Base-by-base conservation (phyloP, 768 basidiomycete genomes). In the Nidularia sp. region DNA sequence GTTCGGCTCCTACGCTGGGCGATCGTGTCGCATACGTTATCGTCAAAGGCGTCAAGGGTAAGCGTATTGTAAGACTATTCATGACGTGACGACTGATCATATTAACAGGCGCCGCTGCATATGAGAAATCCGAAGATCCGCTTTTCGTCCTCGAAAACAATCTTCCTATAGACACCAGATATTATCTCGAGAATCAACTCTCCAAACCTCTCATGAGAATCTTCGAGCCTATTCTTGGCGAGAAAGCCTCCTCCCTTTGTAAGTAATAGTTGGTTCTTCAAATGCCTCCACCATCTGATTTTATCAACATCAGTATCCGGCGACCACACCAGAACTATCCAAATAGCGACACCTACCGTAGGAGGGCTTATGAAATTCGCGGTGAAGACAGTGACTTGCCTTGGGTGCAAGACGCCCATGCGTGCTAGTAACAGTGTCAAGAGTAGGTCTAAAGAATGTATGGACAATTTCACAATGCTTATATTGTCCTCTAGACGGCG, bases 1-100 rank as follows among this genome's bases (percentile, higher is more conserved):
- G 94, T 55, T 99, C 97, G 59, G 97, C 97, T 2, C 97, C 97
- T 22, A 86, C 91, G n/a, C 72, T 98, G 15, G 97, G 97, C 53
- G 97, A 99, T 66, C 96, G 97, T 70, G 97, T 98, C 1, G 96
- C 97, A 4, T 99, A 98, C 73, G 96, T 98, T 42, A 98, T 99
- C 64, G 81, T 98, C 66, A 98, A 99, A 67, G 93, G 92, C 4
- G 88, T 90, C 55, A 98, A 96, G 75, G 25, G 25, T 25, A 3
- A 25, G 25, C 25, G 25, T 25, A 25, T 25, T 25, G 25, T 25
- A 25, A 25, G 25, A 25, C 25, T 25, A 25, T 25, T 25, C 25
- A 25, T 25, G 25, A 25, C 25, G 3, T 25, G 25, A 25, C 25
- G 25, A 25, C 25, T 25, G 25, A 25, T 25, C 25, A 25, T 25